phyloP scores from a whole-genome alignment of 768 basidiomycete species.

The Favolaschia claudopus region DNA sequence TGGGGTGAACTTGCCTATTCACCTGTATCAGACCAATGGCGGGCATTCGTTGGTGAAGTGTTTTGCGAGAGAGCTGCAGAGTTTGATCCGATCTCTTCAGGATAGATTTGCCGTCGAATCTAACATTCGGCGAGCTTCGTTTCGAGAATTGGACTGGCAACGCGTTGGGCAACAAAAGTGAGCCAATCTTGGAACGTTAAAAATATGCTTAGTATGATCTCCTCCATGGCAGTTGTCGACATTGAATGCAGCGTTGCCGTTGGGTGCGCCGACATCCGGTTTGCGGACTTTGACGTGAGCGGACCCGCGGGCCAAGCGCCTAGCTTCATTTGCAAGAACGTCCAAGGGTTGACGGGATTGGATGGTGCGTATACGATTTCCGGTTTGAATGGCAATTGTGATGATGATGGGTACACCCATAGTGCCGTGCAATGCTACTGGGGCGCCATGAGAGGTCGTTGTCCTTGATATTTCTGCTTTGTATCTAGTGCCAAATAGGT shows the following conservation, averaged over 20 bases:
- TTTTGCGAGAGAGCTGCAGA: no score
- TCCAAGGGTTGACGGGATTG: background rate
- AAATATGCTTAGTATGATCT: no score
- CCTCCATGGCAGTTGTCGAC: background rate
- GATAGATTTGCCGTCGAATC: conserved; percentile 8
- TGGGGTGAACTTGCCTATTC: conserved; percentile 4
- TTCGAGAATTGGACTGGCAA: conserved; percentile 17
- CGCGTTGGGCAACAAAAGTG: conserved; percentile 6
- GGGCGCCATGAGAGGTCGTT: no score
- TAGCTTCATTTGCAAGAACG: conserved; percentile 4
- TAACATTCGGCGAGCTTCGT: background rate
- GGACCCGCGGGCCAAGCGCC: conserved; percentile 11
- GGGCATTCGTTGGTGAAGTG: background rate
- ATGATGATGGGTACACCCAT: background rate
- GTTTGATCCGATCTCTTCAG: no score
- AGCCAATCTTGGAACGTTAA: no score
- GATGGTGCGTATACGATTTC: background rate
- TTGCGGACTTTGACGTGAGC: conserved; percentile 6
- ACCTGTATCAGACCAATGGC: conserved; percentile 7
- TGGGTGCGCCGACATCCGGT: conserved; percentile 1
- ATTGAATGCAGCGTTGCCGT: conserved; percentile 12
- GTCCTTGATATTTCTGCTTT: no score
- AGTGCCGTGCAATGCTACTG: conserved; percentile 5
- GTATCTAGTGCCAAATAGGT: no score
- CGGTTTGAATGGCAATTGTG: background rate